Evolutionary conservation across 257 asterid species (phyloP).

Genomic region (Gentiana macrophylla): DNA sequence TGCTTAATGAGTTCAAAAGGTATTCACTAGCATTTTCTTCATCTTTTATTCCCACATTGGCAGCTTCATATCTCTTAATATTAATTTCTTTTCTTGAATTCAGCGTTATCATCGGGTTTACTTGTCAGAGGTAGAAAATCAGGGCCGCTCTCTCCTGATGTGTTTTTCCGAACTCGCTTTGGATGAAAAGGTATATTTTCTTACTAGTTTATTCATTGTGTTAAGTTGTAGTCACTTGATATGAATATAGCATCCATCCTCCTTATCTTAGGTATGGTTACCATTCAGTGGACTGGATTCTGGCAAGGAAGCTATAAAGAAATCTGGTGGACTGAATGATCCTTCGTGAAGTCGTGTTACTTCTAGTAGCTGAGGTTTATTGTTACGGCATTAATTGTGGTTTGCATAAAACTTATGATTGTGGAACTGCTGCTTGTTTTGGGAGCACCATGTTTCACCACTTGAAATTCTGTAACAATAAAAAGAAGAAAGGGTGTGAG

Average conservation of each 20-base stretch:
- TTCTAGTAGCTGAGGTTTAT: not conserved
- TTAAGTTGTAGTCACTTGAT: conserved; percentile 4
- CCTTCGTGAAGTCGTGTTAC: conserved; percentile 35
- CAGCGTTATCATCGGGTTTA: conserved; percentile 60
- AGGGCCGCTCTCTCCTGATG: conserved; percentile 33
- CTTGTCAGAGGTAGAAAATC: conserved; percentile 28
- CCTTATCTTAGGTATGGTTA: conserved; percentile 60
- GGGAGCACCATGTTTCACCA: too few species aligned
- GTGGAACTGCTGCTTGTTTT: too few species aligned
- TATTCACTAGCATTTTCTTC: conserved; percentile 13
- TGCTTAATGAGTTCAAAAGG: conserved; percentile 72
- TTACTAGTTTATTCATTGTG: not conserved
- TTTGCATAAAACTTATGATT: too few species aligned
- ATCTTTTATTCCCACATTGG: conserved; percentile 2
- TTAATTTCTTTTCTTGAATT: conserved; percentile 11
- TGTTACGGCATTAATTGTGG: not conserved
- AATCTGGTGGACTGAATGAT: conserved; percentile 36
- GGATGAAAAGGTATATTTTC: conserved; percentile 54
- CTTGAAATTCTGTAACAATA: too few species aligned
- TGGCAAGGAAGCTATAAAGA: conserved; percentile 25
- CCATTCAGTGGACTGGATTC: conserved; percentile 56
- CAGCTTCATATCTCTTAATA: conserved; percentile 1
- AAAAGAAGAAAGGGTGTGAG: too few species aligned
- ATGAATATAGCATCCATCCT: conserved; percentile 7
- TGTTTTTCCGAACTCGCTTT: conserved; percentile 20